Percentiles rank a stretch among this genome's conserved stretches.
Evolutionary conservation across 345 rosid genomes (phyloP).

Genomic region (Lumnitzera littorea): DNA sequence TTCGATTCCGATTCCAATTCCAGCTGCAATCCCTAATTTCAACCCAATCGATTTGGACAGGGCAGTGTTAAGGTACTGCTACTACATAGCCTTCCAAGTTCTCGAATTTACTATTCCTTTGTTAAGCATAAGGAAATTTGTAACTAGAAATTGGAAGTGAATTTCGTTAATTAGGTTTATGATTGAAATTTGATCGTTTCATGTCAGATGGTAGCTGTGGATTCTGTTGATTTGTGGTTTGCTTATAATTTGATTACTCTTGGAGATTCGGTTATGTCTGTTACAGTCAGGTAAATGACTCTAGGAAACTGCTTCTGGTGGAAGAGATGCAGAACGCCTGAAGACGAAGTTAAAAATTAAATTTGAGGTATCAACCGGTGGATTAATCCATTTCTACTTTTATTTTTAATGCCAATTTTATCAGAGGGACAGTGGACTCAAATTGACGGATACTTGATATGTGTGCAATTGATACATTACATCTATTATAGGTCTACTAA

Average conservation of each 20-base stretch:
- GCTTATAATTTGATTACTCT: conserved; percentile 72
- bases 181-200: not conserved
- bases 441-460: too few relatives aligned
- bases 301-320: conserved; percentile 63
- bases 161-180: too few relatives aligned
- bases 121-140: not conserved
- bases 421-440: too few relatives aligned
- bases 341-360: conserved; percentile 70
- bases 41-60: conserved; percentile 22
- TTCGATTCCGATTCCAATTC: too few relatives aligned
- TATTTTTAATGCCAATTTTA: too few relatives aligned
- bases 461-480: too few relatives aligned
- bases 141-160: not conserved
- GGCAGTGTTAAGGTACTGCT: conserved; percentile 74
- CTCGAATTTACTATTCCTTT: conserved; percentile 1
- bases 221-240: conserved; percentile 90
- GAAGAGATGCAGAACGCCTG: conserved; percentile 82
- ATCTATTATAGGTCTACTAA: too few relatives aligned
- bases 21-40: too few relatives aligned
- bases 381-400: too few relatives aligned
- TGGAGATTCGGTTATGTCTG: conserved; percentile 79
- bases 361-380: conserved; percentile 54
- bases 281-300: conserved; percentile 79
- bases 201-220: conserved; percentile 63
- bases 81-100: not conserved